Conservation (phyloP, 108 stramenopile species). For the Pseudonitzschia delicatissima region DNA sequence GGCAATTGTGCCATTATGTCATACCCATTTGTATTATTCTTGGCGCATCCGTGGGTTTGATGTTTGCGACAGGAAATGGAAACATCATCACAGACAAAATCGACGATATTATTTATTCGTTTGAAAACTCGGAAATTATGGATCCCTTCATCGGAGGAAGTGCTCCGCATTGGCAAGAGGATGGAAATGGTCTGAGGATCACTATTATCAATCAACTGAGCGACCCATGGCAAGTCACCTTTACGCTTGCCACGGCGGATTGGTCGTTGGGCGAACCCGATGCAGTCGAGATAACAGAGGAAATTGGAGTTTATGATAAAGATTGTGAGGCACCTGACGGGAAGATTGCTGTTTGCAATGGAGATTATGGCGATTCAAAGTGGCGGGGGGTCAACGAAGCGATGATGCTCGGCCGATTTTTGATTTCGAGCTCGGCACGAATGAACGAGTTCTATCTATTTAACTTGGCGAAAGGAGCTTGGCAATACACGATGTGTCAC, state of each 20-base stretch:
- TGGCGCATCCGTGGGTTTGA: constrained; percentile 21
- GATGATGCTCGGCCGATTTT: constrained; percentile 25
- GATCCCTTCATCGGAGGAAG: constrained; percentile 41
- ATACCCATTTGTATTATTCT: constrained; percentile 26
- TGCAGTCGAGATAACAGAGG: constrained; percentile 42
- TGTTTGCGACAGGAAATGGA: constrained; percentile 40
- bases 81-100: constrained; percentile 8
- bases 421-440: constrained; percentile 40
- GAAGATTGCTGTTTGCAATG: constrained; percentile 65
- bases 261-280: constrained; percentile 79
- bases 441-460: constrained; percentile 71
- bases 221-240: constrained; percentile 49
- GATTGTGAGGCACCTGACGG: constrained; percentile 31
- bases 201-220: constrained; percentile 66
- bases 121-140: constrained; percentile 28
- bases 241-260: constrained; percentile 45
- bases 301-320: constrained; percentile 32
- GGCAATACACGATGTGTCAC: constrained; percentile 74
- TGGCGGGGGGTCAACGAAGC: constrained; percentile 44
- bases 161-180: constrained; percentile 33
- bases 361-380: constrained; percentile 47
- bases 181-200: constrained; percentile 43
- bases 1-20: constrained; percentile 20
- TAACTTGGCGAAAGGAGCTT: constrained; percentile 12
- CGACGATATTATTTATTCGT: constrained; percentile 28